Conservation (phyloP, 139 green algal species). For the Desmodesmus armatus region DNA sequence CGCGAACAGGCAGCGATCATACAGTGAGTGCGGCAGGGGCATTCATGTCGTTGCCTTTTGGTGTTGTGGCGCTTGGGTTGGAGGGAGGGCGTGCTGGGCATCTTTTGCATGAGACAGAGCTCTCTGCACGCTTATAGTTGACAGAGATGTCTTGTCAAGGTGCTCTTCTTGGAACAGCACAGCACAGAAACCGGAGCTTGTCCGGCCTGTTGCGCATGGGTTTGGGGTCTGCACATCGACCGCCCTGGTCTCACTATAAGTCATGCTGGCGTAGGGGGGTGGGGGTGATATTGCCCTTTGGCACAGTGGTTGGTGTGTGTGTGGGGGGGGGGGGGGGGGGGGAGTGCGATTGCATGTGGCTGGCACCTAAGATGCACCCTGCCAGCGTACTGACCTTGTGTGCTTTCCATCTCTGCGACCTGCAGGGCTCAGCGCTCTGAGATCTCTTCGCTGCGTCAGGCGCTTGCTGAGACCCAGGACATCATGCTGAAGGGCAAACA, state of each 20-base stretch:
- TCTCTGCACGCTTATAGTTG: too few relatives aligned
- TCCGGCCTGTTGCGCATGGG: too few relatives aligned
- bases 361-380: neutral
- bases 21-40: constrained; percentile 29
- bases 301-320: neutral
- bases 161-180: neutral
- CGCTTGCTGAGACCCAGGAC: constrained; percentile 36
- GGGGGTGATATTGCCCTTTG: neutral
- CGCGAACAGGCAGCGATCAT: constrained; percentile 42
- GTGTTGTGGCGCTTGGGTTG: neutral
- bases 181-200: neutral
- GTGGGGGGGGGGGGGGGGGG: too few relatives aligned
- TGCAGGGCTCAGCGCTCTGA: constrained; percentile 30
- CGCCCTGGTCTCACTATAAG: neutral
- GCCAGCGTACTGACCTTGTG: neutral
- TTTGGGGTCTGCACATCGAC: neutral
- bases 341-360: neutral
- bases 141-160: neutral
- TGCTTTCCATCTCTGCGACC: neutral
- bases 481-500: constrained; percentile 26
- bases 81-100: neutral
- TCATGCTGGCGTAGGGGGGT: neutral
- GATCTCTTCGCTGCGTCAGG: constrained; percentile 10
- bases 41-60: neutral
- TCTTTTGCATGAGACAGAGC: neutral